phyloP scores from a whole-genome alignment of 768 basidiomycete genomes.

The Serendipita indica region DNA sequence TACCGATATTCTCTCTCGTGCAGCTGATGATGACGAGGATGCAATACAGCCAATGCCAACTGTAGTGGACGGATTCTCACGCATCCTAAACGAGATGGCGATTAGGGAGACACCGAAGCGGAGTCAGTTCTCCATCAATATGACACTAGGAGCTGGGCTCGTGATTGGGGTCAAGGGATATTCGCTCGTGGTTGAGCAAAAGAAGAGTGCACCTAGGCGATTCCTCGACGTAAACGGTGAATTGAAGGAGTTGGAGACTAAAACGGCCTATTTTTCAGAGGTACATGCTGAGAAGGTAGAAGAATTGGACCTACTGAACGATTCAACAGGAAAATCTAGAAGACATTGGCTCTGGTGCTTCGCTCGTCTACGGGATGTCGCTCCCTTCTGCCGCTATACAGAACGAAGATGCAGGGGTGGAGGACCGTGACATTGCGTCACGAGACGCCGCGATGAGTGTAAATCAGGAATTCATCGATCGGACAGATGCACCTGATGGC shows the following conservation, averaged over 20 bases:
- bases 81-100: constrained; percentile 38
- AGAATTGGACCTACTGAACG: not conserved
- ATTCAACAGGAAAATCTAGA: constrained; percentile 22
- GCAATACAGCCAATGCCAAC: constrained; percentile 53
- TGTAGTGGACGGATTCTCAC: constrained; percentile 37
- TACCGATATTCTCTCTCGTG: constrained; percentile 1
- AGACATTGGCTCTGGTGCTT: constrained; percentile 24
- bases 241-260: constrained; percentile 59
- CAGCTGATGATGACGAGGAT: constrained; percentile 28
- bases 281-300: no score
- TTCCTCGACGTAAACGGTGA: constrained; percentile 65
- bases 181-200: constrained; percentile 76
- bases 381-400: constrained; percentile 26
- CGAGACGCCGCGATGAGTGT: not conserved
- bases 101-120: constrained; percentile 75
- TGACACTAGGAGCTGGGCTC: constrained; percentile 60
- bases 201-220: constrained; percentile 66
- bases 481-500: no score
- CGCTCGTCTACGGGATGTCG: constrained; percentile 29
- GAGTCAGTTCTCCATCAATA: constrained; percentile 64
- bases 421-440: not conserved
- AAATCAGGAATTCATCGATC: no score
- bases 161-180: constrained; percentile 82
- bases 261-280: constrained; percentile 65
- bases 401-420: not conserved